These are phyloP conservation scores for Colletotrichum gigasporum DNA, from an alignment of 2,329 filamentous ascomycete genomes.

Conservation along the genomic window DNA sequence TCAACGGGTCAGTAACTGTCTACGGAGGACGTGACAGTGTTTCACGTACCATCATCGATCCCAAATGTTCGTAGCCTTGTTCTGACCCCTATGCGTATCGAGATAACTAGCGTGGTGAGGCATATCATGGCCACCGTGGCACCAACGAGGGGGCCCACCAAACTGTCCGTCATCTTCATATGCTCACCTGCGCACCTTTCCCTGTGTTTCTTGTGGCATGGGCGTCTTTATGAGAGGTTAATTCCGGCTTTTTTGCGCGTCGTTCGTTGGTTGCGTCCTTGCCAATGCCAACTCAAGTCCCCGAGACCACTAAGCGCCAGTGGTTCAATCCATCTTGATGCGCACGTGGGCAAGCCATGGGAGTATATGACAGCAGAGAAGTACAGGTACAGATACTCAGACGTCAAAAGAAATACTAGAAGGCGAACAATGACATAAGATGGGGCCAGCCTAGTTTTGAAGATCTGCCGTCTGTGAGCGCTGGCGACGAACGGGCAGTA, in stretches of 20 bases:
- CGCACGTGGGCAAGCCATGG: neutral
- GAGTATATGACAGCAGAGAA: neutral
- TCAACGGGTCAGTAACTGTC: neutral
- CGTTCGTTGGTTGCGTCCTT: neutral
- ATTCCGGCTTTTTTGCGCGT: too few relatives aligned
- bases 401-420: too few relatives aligned
- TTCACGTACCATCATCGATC: slow-evolving; percentile 5
- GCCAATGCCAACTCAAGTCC: neutral
- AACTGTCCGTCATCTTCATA: slow-evolving; percentile 7
- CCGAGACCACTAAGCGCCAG: neutral
- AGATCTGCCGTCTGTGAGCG: neutral
- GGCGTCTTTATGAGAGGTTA: too few relatives aligned
- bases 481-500: neutral
- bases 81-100: slow-evolving; percentile 1
- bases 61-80: slow-evolving; percentile 2
- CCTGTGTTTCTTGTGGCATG: neutral
- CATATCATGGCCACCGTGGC: slow-evolving; percentile 21
- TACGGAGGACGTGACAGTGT: neutral
- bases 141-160: neutral
- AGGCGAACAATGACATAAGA: neutral
- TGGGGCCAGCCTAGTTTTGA: neutral
- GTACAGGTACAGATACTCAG: neutral
- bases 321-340: neutral
- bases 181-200: neutral
- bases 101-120: slow-evolving; percentile 17